Evolutionary conservation across 106 monocot species (phyloP).

Genomic region (Vanilla planifolia): DNA sequence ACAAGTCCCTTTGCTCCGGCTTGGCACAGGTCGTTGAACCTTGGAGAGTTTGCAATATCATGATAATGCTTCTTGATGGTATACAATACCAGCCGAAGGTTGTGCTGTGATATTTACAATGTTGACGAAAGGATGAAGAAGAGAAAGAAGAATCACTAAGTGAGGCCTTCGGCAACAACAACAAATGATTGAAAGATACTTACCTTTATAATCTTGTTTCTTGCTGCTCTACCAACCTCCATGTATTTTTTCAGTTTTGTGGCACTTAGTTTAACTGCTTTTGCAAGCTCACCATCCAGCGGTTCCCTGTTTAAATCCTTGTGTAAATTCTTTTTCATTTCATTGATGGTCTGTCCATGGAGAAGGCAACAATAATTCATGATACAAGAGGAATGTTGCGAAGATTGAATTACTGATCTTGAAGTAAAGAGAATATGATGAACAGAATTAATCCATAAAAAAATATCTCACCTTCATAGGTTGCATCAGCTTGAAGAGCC

Average conservation of each 20-base stretch:
- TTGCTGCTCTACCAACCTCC: slow-evolving; percentile 71
- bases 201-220: slow-evolving; percentile 97
- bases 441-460: background rate
- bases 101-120: slow-evolving; percentile 66
- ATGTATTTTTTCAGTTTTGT: slow-evolving; percentile 41
- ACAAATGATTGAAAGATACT: background rate
- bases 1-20: slow-evolving; percentile 84
- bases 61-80: slow-evolving; percentile 83
- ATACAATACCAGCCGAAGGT: slow-evolving; percentile 79
- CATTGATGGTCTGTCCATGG: slow-evolving; percentile 39
- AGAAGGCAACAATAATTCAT: background rate
- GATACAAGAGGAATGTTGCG: no score
- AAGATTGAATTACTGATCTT: no score
- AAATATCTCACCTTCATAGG: slow-evolving; percentile 62
- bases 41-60: slow-evolving; percentile 49
- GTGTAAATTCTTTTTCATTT: slow-evolving; percentile 50
- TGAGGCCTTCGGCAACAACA: background rate
- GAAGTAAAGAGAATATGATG: no score
- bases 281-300: slow-evolving; percentile 58
- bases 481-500: slow-evolving; percentile 82
- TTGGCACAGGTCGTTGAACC: slow-evolving; percentile 90
- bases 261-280: slow-evolving; percentile 48
- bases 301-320: slow-evolving; percentile 60
- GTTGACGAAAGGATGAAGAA: background rate
- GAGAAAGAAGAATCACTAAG: background rate